phyloP scores from a whole-genome alignment of 2,329 filamentous ascomycete genomes.

The Fusarium sp. region DNA sequence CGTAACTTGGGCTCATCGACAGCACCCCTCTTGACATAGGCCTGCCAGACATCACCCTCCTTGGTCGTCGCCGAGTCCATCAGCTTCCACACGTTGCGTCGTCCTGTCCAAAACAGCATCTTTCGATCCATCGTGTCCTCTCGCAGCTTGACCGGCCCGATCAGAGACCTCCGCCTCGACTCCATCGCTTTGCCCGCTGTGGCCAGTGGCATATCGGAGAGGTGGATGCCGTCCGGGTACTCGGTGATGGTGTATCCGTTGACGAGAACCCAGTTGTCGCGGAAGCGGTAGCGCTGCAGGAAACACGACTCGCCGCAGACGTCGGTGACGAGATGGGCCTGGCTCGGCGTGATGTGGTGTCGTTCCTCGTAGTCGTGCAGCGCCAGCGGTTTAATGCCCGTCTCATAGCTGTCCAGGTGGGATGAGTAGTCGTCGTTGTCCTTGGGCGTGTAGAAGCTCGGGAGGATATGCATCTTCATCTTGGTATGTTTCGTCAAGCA shows the following conservation, averaged over 20 bases:
- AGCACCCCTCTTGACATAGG: slow-evolving; percentile 54
- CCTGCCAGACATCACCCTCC: slow-evolving; percentile 58
- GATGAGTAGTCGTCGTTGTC: slow-evolving; percentile 48
- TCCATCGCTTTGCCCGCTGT: slow-evolving; percentile 9
- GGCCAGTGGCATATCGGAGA: slow-evolving; percentile 37
- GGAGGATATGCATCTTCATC: slow-evolving; percentile 55
- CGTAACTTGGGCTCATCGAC: slow-evolving; percentile 22
- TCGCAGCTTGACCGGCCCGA: slow-evolving; percentile 50
- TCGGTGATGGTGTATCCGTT: slow-evolving; percentile 60
- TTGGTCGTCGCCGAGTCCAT: slow-evolving; percentile 52
- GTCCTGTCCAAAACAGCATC: slow-evolving; percentile 51
- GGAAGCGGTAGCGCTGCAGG: slow-evolving; percentile 59
- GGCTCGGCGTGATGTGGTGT: slow-evolving; percentile 54
- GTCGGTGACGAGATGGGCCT: slow-evolving; percentile 56
- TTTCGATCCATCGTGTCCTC: slow-evolving; percentile 46
- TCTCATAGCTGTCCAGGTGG: slow-evolving; percentile 51
- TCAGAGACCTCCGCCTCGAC: slow-evolving; percentile 33
- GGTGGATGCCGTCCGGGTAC: slow-evolving; percentile 53
- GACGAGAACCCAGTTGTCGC: slow-evolving; percentile 59
- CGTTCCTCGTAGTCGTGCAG: slow-evolving; percentile 55
- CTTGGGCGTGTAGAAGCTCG: slow-evolving; percentile 56
- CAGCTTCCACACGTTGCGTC: slow-evolving; percentile 55
- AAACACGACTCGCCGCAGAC: slow-evolving; percentile 60
- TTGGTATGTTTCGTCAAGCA: slow-evolving; percentile 53
- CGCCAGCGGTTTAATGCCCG: slow-evolving; percentile 54